A percentile compares a stretch with the other conserved stretches of the same genome.
phyloP scores from a whole-genome alignment of 2,329 filamentous ascomycete species.

The Fusarium equiseti region DNA sequence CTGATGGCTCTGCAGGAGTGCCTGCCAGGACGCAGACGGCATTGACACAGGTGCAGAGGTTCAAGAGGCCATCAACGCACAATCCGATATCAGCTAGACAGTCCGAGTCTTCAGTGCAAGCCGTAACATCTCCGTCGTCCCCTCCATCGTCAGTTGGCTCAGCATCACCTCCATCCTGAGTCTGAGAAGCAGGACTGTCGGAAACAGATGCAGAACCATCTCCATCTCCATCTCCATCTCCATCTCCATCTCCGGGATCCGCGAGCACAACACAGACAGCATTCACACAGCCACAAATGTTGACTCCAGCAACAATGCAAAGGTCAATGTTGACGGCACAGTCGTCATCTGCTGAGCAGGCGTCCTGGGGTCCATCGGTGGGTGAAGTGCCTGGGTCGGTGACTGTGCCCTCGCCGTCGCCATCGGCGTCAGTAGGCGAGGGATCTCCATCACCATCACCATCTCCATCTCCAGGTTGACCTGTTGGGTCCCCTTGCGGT shows the following conservation, averaged over 20 bases:
- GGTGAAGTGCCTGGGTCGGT: neutral
- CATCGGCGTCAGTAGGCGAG: neutral
- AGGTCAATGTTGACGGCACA: constrained; percentile 11
- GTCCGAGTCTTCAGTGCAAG: constrained; percentile 5
- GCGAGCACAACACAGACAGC: neutral
- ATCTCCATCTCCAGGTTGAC: neutral
- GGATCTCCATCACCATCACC: neutral
- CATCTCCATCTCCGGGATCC: neutral
- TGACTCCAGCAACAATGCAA: constrained; percentile 5
- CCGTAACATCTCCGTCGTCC: neutral
- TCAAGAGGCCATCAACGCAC: neutral
- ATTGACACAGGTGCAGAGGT: constrained; percentile 10
- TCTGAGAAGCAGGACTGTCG: neutral
- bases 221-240: neutral
- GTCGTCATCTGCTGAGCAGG: constrained; percentile 18
- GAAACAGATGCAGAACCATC: neutral
- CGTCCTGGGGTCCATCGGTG: neutral
- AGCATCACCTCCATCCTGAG: neutral
- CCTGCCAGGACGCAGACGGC: constrained; percentile 2
- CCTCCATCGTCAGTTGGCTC: neutral
- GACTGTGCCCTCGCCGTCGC: neutral
- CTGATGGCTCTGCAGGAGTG: neutral
- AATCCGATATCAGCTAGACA: constrained; percentile 6
- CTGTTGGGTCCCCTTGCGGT: constrained; percentile 1
- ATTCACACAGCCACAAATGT: constrained; percentile 17